Evolutionary conservation across 805 yeast genomes (phyloP).

Genomic region (Hyphopichia homilentoma): DNA sequence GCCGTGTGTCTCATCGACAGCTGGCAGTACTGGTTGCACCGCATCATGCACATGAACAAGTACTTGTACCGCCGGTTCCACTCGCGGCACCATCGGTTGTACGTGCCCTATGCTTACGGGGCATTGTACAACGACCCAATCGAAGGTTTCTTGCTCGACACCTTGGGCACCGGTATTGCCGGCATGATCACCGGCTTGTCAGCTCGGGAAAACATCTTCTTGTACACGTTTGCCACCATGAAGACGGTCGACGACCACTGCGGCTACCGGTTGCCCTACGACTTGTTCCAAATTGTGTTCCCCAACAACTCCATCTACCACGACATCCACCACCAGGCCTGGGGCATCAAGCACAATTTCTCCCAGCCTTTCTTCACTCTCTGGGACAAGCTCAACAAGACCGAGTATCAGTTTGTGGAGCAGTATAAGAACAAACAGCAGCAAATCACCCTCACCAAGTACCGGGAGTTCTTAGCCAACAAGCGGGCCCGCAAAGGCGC

Average conservation of each 20-base stretch:
- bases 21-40: conserved; percentile 93
- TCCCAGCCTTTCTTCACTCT: conserved; percentile 94
- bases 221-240: conserved; percentile 86
- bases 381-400: conserved; percentile 77
- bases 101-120: conserved; percentile 96
- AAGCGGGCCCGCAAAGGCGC: conserved; percentile 13
- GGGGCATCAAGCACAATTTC: conserved; percentile 90
- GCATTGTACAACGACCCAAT: conserved; percentile 92
- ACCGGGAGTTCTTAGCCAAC: conserved; percentile 51
- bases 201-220: conserved; percentile 70
- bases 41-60: conserved; percentile 82
- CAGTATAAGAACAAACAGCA: conserved; percentile 63
- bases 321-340: conserved; percentile 95
- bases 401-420: conserved; percentile 63
- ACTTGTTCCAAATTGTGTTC: conserved; percentile 83
- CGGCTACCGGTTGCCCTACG: conserved; percentile 92
- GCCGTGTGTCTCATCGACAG: conserved; percentile 82
- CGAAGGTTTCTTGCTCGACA: conserved; percentile 91
- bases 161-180: conserved; percentile 88
- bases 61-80: conserved; percentile 77
- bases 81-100: conserved; percentile 89
- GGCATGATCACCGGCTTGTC: conserved; percentile 57
- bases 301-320: conserved; percentile 96
- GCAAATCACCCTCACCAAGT: conserved; percentile 63
- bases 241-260: conserved; percentile 98